Percentiles rank a stretch among this genome's conserved stretches.
phyloP scores from a whole-genome alignment of 495 filamentous ascomycete genomes.

The Annulohypoxylon maeteangense region DNA sequence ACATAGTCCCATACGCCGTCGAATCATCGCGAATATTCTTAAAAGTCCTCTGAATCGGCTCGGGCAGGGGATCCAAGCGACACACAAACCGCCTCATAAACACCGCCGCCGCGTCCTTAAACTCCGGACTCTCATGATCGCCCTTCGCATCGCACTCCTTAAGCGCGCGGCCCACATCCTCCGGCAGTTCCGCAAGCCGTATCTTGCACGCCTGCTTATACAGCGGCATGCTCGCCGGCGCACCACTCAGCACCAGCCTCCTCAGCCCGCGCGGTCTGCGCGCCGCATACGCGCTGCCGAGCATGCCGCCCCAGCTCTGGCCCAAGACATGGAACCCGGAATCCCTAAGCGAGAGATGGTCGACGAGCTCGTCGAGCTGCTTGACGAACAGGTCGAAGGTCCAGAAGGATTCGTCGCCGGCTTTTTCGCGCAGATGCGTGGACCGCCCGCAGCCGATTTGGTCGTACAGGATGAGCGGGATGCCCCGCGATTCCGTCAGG shows the following conservation, averaged over 20 bases:
- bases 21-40: slow-evolving; percentile 31
- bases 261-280: slow-evolving; percentile 31
- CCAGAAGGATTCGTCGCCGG: slow-evolving; percentile 58
- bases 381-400: slow-evolving; percentile 57
- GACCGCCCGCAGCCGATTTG: slow-evolving; percentile 61
- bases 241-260: slow-evolving; percentile 32
- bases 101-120: slow-evolving; percentile 21
- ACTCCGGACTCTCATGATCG: slow-evolving; percentile 32
- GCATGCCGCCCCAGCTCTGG: slow-evolving; percentile 65
- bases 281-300: slow-evolving; percentile 50
- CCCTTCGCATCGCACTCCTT: slow-evolving; percentile 19
- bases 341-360: slow-evolving; percentile 50
- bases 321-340: slow-evolving; percentile 57
- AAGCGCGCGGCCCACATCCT: slow-evolving; percentile 1
- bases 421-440: slow-evolving; percentile 56
- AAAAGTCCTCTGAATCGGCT: slow-evolving; percentile 24
- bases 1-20: slow-evolving; percentile 39
- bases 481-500: slow-evolving; percentile 38
- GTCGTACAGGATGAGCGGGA: slow-evolving; percentile 63
- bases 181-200: slow-evolving; percentile 28
- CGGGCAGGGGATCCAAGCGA: slow-evolving; percentile 23
- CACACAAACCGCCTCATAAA: slow-evolving; percentile 34
- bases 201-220: slow-evolving; percentile 20
- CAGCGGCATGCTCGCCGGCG: slow-evolving; percentile 39
- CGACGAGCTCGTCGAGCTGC: slow-evolving; percentile 61